Evolutionary conservation across 1,284 basidiomycete genomes (phyloP).

Genomic region (Naganishia albida): DNA sequence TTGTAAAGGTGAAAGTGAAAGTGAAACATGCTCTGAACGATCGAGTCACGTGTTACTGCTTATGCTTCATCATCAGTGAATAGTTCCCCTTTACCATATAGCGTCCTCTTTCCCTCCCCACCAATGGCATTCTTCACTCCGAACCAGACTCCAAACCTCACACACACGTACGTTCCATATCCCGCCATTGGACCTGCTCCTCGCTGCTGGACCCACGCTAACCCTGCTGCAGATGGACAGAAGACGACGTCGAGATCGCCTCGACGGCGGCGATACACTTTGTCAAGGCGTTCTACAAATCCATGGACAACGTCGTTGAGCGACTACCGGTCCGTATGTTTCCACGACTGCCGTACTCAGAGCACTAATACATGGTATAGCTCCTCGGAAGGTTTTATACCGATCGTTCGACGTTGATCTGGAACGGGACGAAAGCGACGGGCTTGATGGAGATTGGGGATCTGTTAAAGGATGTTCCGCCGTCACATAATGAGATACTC

Average conservation of each 20-base stretch:
- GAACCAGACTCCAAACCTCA: conserved; percentile 8
- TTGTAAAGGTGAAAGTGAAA: too few relatives aligned
- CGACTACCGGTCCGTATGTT: conserved; percentile 28
- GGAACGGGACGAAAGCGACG: conserved; percentile 31
- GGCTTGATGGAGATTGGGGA: conserved; percentile 32
- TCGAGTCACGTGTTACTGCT: conserved; percentile 5
- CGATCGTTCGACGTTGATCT: conserved; percentile 20
- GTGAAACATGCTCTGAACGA: not conserved
- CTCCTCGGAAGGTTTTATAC: conserved; percentile 32
- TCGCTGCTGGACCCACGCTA: too few relatives aligned
- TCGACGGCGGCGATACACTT: conserved; percentile 32
- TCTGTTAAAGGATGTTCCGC: conserved; percentile 22
- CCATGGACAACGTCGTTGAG: conserved; percentile 32
- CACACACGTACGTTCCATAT: conserved; percentile 18
- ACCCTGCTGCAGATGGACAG: conserved; percentile 30
- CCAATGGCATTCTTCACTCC: conserved; percentile 26
- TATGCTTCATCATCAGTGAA: not conserved
- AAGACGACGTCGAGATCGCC: conserved; percentile 30
- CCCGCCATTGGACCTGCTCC: too few relatives aligned
- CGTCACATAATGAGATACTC: conserved; percentile 20
- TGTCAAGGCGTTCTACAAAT: conserved; percentile 33
- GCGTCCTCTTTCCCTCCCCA: not conserved
- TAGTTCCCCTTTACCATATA: not conserved
- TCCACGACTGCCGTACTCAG: not conserved
- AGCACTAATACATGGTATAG: not conserved